Evolutionary conservation across 1,284 basidiomycete genomes (phyloP), one percentile per base, ranked within the genome.

Genomic region (Cryptococcus depauperatus): DNA sequence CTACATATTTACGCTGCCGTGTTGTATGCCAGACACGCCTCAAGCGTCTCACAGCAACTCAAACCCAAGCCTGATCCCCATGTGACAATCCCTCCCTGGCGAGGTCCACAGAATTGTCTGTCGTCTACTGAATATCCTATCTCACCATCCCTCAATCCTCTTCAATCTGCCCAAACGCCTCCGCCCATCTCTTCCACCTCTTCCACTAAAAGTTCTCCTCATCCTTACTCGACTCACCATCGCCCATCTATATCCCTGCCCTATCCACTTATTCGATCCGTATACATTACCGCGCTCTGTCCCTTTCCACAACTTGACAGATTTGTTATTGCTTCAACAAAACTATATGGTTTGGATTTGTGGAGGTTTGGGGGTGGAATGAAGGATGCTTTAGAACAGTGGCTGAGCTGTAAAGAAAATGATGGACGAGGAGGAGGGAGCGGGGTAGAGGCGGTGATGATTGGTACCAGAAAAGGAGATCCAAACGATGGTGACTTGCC

Each of bases 401-500:
- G 95, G 74, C 81, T 90, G 62, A 72, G 71, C 25, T 39, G 71
- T 49, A n/a, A n/a, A n/a, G n/a, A n/a, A n/a, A n/a, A n/a, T n/a
- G n/a, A n/a, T n/a, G n/a, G n/a, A n/a, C n/a, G n/a, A n/a, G 46
- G 45, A 16, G 54, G 59, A 10, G 66, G 64, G 4, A 52, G 61
- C 50, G 69, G 64, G 1, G 63, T 93, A 37, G 77, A 77, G 39
- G 90, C 85, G 2, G 87, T 96, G 21, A 71, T 98, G 28, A 81
- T 98, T 34, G 93, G 93, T 1, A 95, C 89, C 3, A 74, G 93
- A 46, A 73, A 83, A 52, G 78, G 79, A 4, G 93, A 98, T 73
- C 93, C 93, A 1, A 89, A 96, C 69, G 91, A 92, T 62, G 84
- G 89, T 89, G 56, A 68, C 81, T 74, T n/a, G n/a, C n/a, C n/a